Evolutionary conservation across 2,329 filamentous ascomycete species (phyloP).

Genomic region (Aureobasidium sp.): DNA sequence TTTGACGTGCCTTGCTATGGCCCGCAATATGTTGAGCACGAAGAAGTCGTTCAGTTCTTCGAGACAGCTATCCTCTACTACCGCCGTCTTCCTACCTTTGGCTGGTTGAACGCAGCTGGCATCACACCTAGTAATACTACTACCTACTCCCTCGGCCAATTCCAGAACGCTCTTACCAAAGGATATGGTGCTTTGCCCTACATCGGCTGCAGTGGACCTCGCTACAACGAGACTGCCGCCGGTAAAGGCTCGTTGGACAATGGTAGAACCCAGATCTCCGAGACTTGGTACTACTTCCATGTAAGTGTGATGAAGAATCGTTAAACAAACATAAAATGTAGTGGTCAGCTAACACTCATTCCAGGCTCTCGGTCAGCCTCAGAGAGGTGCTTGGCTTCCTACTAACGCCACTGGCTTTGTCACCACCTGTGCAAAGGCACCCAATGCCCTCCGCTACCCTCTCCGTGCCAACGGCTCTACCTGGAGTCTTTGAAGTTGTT

Average conservation of each 20-base stretch:
- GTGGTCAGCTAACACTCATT: background rate
- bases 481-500: background rate
- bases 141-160: constrained; percentile 57
- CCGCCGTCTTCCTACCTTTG: constrained; percentile 64
- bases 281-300: constrained; percentile 75
- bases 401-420: constrained; percentile 54
- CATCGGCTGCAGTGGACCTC: constrained; percentile 66
- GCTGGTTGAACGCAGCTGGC: constrained; percentile 61
- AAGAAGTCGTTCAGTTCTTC: constrained; percentile 71
- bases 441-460: constrained; percentile 62
- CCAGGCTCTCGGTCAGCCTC: constrained; percentile 57
- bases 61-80: constrained; percentile 66
- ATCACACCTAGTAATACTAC: constrained; percentile 68
- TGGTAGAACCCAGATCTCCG: constrained; percentile 63
- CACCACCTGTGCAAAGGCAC: constrained; percentile 62
- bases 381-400: constrained; percentile 54
- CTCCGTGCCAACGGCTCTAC: constrained; percentile 53
- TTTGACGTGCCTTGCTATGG: constrained; percentile 74
- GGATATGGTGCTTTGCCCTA: constrained; percentile 64
- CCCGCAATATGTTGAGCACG: constrained; percentile 59
- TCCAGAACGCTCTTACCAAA: constrained; percentile 57
- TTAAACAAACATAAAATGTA: background rate
- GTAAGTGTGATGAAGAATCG: constrained; percentile 40
- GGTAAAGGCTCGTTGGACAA: constrained; percentile 59
- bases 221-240: constrained; percentile 66